Evolutionary conservation across 768 basidiomycete species (phyloP).

Genomic region (Mycena epipterygia): DNA sequence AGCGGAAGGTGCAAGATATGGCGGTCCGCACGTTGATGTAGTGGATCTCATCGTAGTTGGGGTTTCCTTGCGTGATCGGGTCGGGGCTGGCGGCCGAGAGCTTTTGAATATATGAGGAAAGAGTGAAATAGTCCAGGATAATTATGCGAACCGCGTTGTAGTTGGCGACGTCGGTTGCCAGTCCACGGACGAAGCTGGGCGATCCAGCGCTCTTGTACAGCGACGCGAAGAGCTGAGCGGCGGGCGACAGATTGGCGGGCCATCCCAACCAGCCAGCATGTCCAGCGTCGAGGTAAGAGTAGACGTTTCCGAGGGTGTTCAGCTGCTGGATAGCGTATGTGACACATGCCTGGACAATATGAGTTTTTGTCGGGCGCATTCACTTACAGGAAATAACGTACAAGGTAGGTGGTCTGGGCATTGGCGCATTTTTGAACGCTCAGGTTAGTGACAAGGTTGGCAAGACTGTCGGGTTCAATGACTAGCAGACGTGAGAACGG

Average conservation of each 20-base stretch:
- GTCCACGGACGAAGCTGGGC: slow-evolving; percentile 70
- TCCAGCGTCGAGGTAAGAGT: slow-evolving; percentile 74
- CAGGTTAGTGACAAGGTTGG: slow-evolving; percentile 78
- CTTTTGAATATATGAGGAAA: slow-evolving; percentile 51
- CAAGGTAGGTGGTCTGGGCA: slow-evolving; percentile 67
- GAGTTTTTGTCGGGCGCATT: not conserved
- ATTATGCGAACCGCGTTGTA: slow-evolving; percentile 56
- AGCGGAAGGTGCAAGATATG: not conserved
- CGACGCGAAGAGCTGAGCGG: slow-evolving; percentile 66
- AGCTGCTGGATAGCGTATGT: slow-evolving; percentile 71
- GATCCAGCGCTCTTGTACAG: slow-evolving; percentile 66
- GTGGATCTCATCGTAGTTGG: slow-evolving; percentile 72
- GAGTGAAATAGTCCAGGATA: not conserved
- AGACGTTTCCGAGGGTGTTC: slow-evolving; percentile 63
- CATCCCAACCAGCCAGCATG: slow-evolving; percentile 79
- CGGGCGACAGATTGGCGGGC: slow-evolving; percentile 73
- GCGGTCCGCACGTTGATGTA: slow-evolving; percentile 61
- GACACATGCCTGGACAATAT: slow-evolving; percentile 53
- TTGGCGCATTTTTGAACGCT: slow-evolving; percentile 68
- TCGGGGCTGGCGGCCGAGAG: slow-evolving; percentile 64
- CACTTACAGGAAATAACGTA: slow-evolving; percentile 33
- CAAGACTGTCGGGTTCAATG: slow-evolving; percentile 77
- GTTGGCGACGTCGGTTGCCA: slow-evolving; percentile 71
- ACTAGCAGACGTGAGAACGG: slow-evolving; percentile 42
- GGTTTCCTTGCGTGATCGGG: slow-evolving; percentile 70